Base-by-base conservation (phyloP, 1,284 basidiomycete genomes). In the Prillingera fragicola region DNA sequence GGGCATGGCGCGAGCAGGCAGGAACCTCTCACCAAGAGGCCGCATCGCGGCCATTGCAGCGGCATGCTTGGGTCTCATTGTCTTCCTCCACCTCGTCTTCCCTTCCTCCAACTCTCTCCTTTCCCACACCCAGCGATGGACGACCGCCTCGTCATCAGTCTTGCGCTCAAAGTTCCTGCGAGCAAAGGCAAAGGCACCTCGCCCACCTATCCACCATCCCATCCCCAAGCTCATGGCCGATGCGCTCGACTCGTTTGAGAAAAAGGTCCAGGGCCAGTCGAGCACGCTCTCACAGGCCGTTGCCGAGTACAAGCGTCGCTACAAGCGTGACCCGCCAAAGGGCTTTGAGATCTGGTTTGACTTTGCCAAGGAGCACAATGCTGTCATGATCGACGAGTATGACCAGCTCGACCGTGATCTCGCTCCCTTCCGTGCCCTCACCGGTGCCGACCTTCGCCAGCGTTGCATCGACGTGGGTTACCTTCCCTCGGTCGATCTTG, bases 271-370 rank as follows among this genome's bases (percentile, higher is more conserved):
- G 1, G 72, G 75, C 32, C 90, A 95, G 71, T 90, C 86, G 64
- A 79, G 77, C 59, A 84, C 85, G 0, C 74, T 95, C 14, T 63
- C 68, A 8, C 79, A 79, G 27, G 89, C 90, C 0, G 83, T 87
- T 1, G 70, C 71, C 5, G 87, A 90, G 67, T 96, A 96, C 72
- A 77, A 75, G 57, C 71, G 76, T 34, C 75, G 91, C 38, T 92
- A 94, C 66, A 73, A 74, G 3, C 80, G 82, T 32, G 70, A 79
- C n/a, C 90, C 91, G 4, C 91, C 91, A 0, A 80, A 78, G 43
- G 90, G 89, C 0, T 95, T 95, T 57, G 87, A 91, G 60, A 73
- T 79, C 31, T 96, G 91, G 91, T 95, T 81, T 77, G 69, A 74
- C 43, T 95, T 92, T 70, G 85, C 84, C 17, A 73, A 78, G 65